Evolutionary conservation across 2,329 filamentous ascomycete species (phyloP).

Genomic region (Biscogniauxia mediterranea): DNA sequence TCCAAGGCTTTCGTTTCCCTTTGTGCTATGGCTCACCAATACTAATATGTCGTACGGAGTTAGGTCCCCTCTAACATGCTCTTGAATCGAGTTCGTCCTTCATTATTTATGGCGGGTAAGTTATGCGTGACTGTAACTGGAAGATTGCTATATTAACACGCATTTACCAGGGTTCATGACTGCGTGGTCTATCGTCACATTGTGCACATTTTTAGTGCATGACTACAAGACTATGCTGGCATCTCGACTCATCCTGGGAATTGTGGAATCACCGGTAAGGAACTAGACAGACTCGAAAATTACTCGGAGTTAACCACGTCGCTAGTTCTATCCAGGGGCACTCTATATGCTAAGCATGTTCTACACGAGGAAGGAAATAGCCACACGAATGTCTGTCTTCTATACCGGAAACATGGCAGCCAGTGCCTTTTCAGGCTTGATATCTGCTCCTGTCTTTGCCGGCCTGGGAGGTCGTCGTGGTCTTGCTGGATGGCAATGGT

Average conservation of each 20-base stretch:
- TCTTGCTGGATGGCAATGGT: slow-evolving; percentile 38
- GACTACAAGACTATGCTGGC: slow-evolving; percentile 39
- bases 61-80: slow-evolving; percentile 12
- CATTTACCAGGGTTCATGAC: slow-evolving; percentile 26
- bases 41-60: slow-evolving; percentile 2
- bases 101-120: slow-evolving; percentile 7
- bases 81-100: slow-evolving; percentile 9
- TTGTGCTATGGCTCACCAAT: neutral
- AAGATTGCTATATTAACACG: neutral
- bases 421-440: slow-evolving; percentile 39
- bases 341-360: slow-evolving; percentile 49
- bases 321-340: slow-evolving; percentile 46
- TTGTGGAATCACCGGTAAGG: slow-evolving; percentile 40
- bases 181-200: slow-evolving; percentile 35
- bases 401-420: slow-evolving; percentile 39
- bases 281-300: neutral
- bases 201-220: slow-evolving; percentile 36
- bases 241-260: slow-evolving; percentile 40
- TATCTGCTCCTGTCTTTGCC: slow-evolving; percentile 38
- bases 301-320: neutral
- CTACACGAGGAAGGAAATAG: slow-evolving; percentile 47
- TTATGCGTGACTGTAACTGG: neutral
- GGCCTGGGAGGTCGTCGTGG: slow-evolving; percentile 34
- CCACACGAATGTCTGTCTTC: slow-evolving; percentile 39
- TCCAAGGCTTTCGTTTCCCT: neutral